Evolutionary conservation across 1,284 basidiomycete species (phyloP).

Genomic region (Microbotryum silenes-acaulis): DNA sequence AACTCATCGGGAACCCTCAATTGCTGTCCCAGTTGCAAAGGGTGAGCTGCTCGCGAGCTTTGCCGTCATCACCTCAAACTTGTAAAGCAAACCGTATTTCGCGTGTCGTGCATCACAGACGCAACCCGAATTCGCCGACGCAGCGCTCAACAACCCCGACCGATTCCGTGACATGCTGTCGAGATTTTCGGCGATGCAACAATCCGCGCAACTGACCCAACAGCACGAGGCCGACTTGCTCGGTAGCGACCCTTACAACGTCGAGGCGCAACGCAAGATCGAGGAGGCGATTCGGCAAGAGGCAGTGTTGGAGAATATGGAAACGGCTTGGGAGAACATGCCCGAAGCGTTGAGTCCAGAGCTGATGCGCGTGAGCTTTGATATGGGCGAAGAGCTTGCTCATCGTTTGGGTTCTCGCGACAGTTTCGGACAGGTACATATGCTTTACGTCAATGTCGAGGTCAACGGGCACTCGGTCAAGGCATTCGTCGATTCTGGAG

Average conservation of each 20-base stretch:
- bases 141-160: conserved; percentile 58
- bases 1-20: conserved; percentile 70
- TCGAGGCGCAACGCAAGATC: conserved; percentile 82
- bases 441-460: conserved; percentile 81
- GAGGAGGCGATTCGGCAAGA: conserved; percentile 89
- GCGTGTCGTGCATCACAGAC: conserved; percentile 44
- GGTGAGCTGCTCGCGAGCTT: conserved; percentile 44
- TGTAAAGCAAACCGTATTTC: conserved; percentile 7
- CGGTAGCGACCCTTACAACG: conserved; percentile 45
- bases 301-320: conserved; percentile 77
- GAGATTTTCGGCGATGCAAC: conserved; percentile 31
- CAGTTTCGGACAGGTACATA: conserved; percentile 80
- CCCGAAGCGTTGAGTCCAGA: conserved; percentile 43
- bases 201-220: conserved; percentile 44
- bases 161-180: conserved; percentile 59
- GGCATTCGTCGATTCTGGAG: conserved; percentile 96
- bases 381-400: too few relatives aligned
- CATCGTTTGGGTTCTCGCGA: conserved; percentile 14
- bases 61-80: conserved; percentile 30
- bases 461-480: conserved; percentile 86
- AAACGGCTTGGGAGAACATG: conserved; percentile 68
- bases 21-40: conserved; percentile 67
- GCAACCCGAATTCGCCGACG: conserved; percentile 69
- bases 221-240: conserved; percentile 47
- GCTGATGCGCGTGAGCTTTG: neutral